Percentiles rank a stretch among this genome's conserved stretches.
Evolutionary conservation across 202 grass and related monocot genomes (phyloP).

Genomic region (Miscanthus sacchariflorus): DNA sequence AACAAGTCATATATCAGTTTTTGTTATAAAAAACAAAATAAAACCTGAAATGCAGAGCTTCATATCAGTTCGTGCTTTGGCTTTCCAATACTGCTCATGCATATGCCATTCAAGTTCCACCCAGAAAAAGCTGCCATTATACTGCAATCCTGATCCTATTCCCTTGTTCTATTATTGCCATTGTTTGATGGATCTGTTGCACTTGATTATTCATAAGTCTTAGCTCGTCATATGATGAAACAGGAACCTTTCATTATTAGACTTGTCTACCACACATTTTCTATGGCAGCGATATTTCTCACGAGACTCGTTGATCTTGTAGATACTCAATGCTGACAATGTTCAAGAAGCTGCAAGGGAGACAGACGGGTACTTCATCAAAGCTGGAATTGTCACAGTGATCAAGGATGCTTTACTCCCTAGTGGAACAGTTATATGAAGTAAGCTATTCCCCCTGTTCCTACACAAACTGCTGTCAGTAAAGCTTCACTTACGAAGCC

Average conservation of each 20-base stretch:
- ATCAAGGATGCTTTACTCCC: constrained; percentile 97
- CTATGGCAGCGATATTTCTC: constrained; percentile 7
- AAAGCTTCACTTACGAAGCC: constrained; percentile 7
- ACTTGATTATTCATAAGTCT: not conserved
- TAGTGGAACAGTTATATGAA: constrained; percentile 85
- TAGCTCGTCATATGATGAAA: constrained; percentile 5
- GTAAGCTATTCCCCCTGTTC: constrained; percentile 33
- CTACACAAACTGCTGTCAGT: not conserved
- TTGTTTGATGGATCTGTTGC: constrained; percentile 22
- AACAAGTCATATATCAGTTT: constrained; percentile 16
- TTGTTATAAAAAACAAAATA: not conserved
- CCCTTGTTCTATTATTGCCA: not conserved
- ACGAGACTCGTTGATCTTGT: constrained; percentile 30
- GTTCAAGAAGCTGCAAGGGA: constrained; percentile 64
- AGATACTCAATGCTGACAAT: constrained; percentile 68
- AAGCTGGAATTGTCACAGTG: constrained; percentile 92
- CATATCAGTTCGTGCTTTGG: not conserved
- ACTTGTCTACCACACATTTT: not conserved
- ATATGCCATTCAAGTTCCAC: constrained; percentile 5
- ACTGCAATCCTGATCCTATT: not conserved
- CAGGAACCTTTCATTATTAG: constrained; percentile 8
- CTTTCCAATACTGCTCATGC: not conserved
- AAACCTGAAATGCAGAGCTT: not conserved
- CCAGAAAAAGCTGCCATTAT: not conserved
- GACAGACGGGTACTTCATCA: constrained; percentile 98